These are phyloP conservation scores for Aspergillus homomorphus DNA, from an alignment of 495 filamentous ascomycete species.

Conservation along the genomic window DNA sequence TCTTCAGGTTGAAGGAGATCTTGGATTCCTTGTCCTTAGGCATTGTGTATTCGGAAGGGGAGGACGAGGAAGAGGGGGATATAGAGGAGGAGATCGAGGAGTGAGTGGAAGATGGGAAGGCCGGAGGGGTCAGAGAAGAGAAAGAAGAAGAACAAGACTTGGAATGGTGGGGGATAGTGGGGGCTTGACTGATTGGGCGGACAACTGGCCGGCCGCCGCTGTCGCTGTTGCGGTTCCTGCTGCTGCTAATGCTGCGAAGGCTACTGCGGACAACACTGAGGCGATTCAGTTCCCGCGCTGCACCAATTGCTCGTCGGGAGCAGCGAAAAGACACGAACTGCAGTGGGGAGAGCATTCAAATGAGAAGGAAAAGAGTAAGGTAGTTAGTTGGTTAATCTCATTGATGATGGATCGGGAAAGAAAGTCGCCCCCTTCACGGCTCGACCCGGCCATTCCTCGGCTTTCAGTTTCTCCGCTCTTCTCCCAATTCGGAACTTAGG, in stretches of 20 bases:
- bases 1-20: slow-evolving; percentile 45
- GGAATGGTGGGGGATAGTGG: slow-evolving; percentile 43
- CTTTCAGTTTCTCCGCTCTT: not conserved
- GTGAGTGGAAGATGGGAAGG: slow-evolving; percentile 14
- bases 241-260: not conserved
- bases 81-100: slow-evolving; percentile 8
- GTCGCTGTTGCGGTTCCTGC: not conserved
- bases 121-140: slow-evolving; percentile 30
- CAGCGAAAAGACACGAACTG: slow-evolving; percentile 7
- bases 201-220: not conserved
- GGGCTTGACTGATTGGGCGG: slow-evolving; percentile 18
- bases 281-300: not conserved
- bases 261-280: not conserved
- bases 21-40: slow-evolving; percentile 35
- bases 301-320: slow-evolving; percentile 5
- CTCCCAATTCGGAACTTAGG: not conserved
- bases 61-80: not conserved
- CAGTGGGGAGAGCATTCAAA: slow-evolving; percentile 15
- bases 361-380: slow-evolving; percentile 12
- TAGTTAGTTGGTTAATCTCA: too few species aligned
- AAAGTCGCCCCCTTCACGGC: not conserved
- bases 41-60: slow-evolving; percentile 22
- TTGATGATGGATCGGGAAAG: slow-evolving; percentile 1
- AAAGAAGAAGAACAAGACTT: slow-evolving; percentile 29
- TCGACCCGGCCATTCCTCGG: not conserved